Base-by-base conservation (phyloP, 2,329 filamentous ascomycete species). In the Nemania bipapillata region DNA sequence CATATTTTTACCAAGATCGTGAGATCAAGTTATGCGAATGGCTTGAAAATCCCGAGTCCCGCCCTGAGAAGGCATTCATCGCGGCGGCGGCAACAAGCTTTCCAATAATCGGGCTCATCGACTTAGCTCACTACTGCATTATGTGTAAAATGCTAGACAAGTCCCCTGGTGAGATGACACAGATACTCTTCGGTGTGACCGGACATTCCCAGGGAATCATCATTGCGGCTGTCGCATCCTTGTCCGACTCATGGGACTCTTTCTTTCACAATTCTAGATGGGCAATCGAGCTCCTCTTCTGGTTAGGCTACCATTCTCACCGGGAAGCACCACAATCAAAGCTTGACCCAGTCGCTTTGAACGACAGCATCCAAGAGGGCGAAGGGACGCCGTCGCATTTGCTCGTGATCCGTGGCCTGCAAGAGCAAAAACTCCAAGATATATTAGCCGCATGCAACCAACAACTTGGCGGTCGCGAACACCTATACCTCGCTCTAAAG, bases 161-260 rank as follows among this genome's bases (percentile, higher is more conserved):
- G 52, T 64, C 66, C n/a, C 69, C 69, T 8, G 68, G 66, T 11
- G 58, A 71, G 30, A 37, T 69, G 49, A 58, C 49, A 17, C 54
- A 69, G 3, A 28, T 63, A 7, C 37, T 71, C 15, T 70, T 61
- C 5, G 96, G 96, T 77, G 91, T 93, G 4, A 98, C 96, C 47
- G 96, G 96, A 78, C 96, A 99, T 82, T 99, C 96, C 0, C 96
- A 99, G 80, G 96, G 96, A 79, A 91, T 99, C 26, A 92, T 99
- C 70, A 93, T 96, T 70, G 96, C 96, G 20, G 94, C 95, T 30
- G 92, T 92, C 24, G 97, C 96, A 67, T 92, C 96, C 1, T 92
- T 94, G 5, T 93, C 94, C 3, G 92, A 92, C 74, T 94, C 92
- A 35, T 99, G 96, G 96, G 94, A 97, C 71, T 92, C 92, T 0